phyloP scores from a whole-genome alignment of 768 basidiomycete genomes.

The Lentinula edodes region DNA sequence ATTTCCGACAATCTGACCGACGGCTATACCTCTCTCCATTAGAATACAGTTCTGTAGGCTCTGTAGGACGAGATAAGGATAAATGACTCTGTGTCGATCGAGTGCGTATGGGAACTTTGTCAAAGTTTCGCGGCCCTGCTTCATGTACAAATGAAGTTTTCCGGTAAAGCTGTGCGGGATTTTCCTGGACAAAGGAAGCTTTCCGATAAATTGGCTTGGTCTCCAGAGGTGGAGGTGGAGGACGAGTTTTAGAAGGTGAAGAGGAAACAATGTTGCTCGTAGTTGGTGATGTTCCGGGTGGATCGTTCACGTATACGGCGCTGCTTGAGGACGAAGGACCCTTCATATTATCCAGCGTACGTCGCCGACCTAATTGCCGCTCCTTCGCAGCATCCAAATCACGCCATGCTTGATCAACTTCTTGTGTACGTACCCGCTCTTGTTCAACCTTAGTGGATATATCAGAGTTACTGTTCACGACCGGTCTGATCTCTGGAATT shows the following conservation, averaged over 20 bases:
- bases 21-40: neutral
- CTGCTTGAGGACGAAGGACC: neutral
- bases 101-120: neutral
- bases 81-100: neutral
- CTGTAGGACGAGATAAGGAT: constrained; percentile 1
- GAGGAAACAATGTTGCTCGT: neutral
- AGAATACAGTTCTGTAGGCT: neutral
- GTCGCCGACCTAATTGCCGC: neutral
- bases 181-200: constrained; percentile 2
- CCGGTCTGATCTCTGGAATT: neutral
- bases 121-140: neutral
- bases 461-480: neutral
- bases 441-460: neutral
- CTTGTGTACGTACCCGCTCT: constrained; percentile 1
- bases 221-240: constrained; percentile 1
- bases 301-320: neutral
- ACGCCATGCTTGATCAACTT: constrained; percentile 3
- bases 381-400: neutral
- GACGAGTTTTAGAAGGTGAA: constrained; percentile 7
- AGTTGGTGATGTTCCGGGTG: neutral
- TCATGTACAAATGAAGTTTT: constrained; percentile 2
- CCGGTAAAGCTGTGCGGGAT: neutral
- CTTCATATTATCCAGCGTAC: neutral
- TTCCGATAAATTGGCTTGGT: constrained; percentile 6
- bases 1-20: neutral